A percentile compares a stretch with the other conserved stretches of the same genome.
Conservation (phyloP, 2,329 filamentous ascomycete species). For the Diaporthe batatas region DNA sequence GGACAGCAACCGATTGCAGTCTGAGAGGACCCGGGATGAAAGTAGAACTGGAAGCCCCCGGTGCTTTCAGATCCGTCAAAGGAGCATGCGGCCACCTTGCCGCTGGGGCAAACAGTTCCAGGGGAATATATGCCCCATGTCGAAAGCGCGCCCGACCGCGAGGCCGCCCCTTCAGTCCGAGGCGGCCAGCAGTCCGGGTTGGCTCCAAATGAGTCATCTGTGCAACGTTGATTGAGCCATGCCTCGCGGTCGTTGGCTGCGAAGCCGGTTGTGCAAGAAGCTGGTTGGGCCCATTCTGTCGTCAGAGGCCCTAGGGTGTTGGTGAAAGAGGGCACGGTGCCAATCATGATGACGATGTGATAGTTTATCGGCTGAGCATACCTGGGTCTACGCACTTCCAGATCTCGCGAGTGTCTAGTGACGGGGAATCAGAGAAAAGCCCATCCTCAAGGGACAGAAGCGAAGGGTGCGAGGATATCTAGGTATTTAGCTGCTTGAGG, state of each 20-base stretch:
- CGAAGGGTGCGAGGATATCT: background rate
- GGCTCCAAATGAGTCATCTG: background rate
- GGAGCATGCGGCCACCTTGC: background rate
- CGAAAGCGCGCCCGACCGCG: background rate
- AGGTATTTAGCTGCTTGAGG: background rate
- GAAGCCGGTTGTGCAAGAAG: background rate
- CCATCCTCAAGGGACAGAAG: background rate
- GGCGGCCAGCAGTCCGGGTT: slow-evolving; percentile 9
- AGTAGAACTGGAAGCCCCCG: background rate
- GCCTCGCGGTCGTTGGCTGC: background rate
- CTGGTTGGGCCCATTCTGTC: background rate
- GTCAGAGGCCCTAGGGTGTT: slow-evolving; percentile 1
- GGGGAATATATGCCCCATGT: slow-evolving; percentile 15
- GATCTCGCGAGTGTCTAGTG: too few species aligned
- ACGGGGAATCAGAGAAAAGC: background rate
- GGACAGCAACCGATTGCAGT: slow-evolving; percentile 16
- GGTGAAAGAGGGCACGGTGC: background rate
- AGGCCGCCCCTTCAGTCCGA: slow-evolving; percentile 9
- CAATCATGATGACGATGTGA: background rate
- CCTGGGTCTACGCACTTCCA: background rate
- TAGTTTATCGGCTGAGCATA: background rate
- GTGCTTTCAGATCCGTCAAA: background rate
- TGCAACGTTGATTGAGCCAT: background rate
- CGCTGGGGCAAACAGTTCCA: background rate
- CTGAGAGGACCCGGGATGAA: background rate